Base-by-base conservation (phyloP, 2,329 filamentous ascomycete species). In the Zelopaecilomyces penicillatus region DNA sequence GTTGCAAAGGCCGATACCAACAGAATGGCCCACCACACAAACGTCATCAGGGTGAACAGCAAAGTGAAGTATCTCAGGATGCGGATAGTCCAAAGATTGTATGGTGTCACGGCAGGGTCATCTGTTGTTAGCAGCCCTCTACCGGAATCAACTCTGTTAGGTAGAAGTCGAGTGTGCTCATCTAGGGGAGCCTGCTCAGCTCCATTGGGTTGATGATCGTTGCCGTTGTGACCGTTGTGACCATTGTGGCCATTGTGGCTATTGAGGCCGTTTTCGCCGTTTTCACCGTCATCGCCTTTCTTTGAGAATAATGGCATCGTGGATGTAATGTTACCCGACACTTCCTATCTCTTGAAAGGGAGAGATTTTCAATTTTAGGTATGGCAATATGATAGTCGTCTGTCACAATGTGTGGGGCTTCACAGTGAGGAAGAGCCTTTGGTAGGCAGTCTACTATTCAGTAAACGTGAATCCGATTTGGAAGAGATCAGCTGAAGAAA, bases 31-130 rank as follows among this genome's bases (percentile, higher is more conserved):
- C 93, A 97, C 91, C 91, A 97, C n/a, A 88, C 57, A 57, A 94
- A 88, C 45, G 82, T 86, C 54, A 90, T 61, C 42, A 80, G 63
- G 19, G 91, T 72, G 58, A 96, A 86, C 33, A 87, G 56, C 44
- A 95, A 72, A 5, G 88, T 91, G 49, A 93, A 64, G 59, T 82
- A 87, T 60, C 89, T 80, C 44, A 93, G 72, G 39, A 85, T 78
- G 12, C 93, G 83, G 41, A 98, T 85, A 47, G 81, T 87, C 84
- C 89, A 95, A 33, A 97, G 78, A 57, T 98, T 98, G 68, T 96
- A 96, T 0, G 93, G 93, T 3, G 88, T 87, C 65, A 95, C 68
- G n/a, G 67, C 68, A 7, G 68, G 67, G 46, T 71, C 68, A 43
- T 71, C 68, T 26, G 68, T 66, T 6, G 57, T 57, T 27, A 71